phyloP scores from a whole-genome alignment of 2,329 filamentous ascomycete species.

The Ceratocystis huliohia region DNA sequence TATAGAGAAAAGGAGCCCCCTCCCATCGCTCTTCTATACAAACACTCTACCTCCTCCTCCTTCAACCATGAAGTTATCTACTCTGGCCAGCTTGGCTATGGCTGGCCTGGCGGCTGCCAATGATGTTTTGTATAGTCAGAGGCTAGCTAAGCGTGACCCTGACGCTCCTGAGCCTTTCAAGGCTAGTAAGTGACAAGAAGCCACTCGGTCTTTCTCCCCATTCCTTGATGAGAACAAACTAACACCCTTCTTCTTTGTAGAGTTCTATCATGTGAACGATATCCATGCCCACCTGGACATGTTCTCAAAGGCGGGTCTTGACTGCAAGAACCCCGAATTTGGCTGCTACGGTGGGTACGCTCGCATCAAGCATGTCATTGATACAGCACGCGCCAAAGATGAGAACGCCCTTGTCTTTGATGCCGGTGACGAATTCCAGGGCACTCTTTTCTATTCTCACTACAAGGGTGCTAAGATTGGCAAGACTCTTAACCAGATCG shows the following conservation, averaged over 20 bases:
- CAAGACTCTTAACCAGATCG: constrained; percentile 50
- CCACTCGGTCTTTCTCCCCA: neutral
- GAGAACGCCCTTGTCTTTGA: constrained; percentile 52
- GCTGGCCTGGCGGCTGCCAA: constrained; percentile 29
- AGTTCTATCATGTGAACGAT: constrained; percentile 59
- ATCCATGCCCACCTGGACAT: constrained; percentile 55
- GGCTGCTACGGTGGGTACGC: constrained; percentile 55
- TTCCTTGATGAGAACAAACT: neutral
- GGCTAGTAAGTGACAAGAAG: constrained; percentile 31
- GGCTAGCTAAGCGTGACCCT: constrained; percentile 37
- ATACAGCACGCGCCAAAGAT: constrained; percentile 42
- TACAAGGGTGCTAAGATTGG: constrained; percentile 58
- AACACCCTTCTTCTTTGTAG: constrained; percentile 23
- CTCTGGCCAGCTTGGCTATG: constrained; percentile 22
- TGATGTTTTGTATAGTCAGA: constrained; percentile 39
- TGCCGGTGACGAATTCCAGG: constrained; percentile 57
- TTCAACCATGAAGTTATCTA: constrained; percentile 15
- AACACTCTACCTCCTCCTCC: neutral
- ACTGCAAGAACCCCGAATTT: constrained; percentile 42
- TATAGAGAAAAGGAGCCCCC: neutral
- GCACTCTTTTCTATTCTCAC: constrained; percentile 54
- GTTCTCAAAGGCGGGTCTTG: constrained; percentile 47
- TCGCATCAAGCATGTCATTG: constrained; percentile 48
- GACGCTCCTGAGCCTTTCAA: constrained; percentile 40
- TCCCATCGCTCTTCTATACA: neutral